A percentile compares a stretch with the other conserved stretches of the same genome.
Conservation (phyloP, 78 protist genomes). For the Monosiga brevicollis region DNA sequence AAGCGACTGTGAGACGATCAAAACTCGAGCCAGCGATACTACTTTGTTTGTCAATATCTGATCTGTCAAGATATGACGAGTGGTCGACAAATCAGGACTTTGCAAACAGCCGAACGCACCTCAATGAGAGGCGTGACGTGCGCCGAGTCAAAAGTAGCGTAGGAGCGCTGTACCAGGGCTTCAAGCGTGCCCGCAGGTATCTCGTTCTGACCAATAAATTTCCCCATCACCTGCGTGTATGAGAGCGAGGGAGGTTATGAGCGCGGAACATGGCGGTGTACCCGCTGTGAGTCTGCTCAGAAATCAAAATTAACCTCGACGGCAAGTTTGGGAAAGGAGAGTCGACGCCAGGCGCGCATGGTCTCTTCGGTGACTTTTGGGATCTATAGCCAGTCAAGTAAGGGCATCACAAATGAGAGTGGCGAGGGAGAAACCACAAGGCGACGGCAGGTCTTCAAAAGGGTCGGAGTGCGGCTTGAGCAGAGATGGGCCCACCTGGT, state of each 20-base stretch:
- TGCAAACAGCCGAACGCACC: no score
- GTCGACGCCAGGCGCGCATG: slow-evolving; percentile 20
- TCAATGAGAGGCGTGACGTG: neutral
- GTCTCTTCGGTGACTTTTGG: slow-evolving; percentile 12
- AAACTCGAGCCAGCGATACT: no score
- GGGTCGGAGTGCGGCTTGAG: no score
- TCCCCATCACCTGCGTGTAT: neutral
- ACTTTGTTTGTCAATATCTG: no score
- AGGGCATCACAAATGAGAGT: no score
- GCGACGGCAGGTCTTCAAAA: neutral
- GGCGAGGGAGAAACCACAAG: no score
- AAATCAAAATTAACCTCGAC: slow-evolving; percentile 12
- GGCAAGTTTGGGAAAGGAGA: slow-evolving; percentile 25
- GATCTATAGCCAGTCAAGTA: no score
- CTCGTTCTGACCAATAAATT: neutral
- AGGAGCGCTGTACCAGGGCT: neutral
- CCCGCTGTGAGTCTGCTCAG: neutral
- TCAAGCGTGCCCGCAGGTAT: neutral
- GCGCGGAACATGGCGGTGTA: neutral
- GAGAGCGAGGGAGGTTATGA: no score
- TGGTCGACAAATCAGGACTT: no score
- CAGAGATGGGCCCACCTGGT: no score
- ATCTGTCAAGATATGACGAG: no score
- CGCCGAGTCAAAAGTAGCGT: neutral
- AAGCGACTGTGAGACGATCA: no score